Evolutionary conservation across 2,329 filamentous ascomycete species (phyloP).

Genomic region (Calonectria pseudoturangicola): DNA sequence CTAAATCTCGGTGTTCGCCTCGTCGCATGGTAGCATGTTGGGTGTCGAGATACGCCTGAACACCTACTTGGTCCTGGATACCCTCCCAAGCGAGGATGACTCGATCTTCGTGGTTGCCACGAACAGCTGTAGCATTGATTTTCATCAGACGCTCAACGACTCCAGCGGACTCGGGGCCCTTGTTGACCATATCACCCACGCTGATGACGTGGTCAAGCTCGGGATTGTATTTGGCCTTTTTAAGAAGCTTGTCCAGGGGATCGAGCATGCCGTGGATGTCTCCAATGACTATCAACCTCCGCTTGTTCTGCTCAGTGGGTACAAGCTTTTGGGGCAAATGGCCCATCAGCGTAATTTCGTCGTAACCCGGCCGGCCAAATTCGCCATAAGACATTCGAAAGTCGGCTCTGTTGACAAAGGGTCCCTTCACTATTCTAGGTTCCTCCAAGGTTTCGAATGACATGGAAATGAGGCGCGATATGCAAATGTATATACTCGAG

Average conservation of each 20-base stretch:
- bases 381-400: constrained; percentile 64
- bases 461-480: constrained; percentile 57
- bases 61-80: constrained; percentile 51
- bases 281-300: constrained; percentile 86
- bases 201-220: constrained; percentile 82
- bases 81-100: constrained; percentile 80
- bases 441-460: constrained; percentile 43
- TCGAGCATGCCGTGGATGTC: constrained; percentile 93
- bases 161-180: constrained; percentile 88
- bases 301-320: constrained; percentile 62
- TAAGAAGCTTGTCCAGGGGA: constrained; percentile 79
- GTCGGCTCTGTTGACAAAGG: constrained; percentile 54
- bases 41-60: constrained; percentile 54
- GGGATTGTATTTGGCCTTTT: constrained; percentile 76
- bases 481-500: constrained; percentile 59
- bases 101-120: constrained; percentile 94
- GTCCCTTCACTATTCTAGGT: constrained; percentile 39
- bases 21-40: constrained; percentile 55
- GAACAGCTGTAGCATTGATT: constrained; percentile 85
- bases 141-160: constrained; percentile 85
- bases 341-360: constrained; percentile 56
- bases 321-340: constrained; percentile 56
- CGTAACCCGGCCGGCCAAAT: constrained; percentile 62
- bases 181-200: constrained; percentile 87
- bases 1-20: constrained; percentile 65